Evolutionary conservation across 2,329 filamentous ascomycete species (phyloP), one percentile per base, ranked within the genome.

Genomic region (Alternaria angustiovoidea): DNA sequence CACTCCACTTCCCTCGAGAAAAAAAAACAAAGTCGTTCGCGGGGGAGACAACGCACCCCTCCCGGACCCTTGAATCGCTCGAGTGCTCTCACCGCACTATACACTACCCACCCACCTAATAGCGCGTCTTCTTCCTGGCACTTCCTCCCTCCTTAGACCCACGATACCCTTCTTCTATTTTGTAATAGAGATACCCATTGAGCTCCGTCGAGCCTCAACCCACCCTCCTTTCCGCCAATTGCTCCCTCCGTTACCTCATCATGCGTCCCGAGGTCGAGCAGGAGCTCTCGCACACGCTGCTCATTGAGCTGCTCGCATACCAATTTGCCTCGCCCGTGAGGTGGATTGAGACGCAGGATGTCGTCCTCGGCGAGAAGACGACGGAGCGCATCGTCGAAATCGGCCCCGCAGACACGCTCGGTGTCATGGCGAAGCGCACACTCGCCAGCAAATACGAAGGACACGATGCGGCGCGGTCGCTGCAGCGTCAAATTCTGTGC

Each of bases 301-400:
- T 99, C 79, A 92, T 99, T 69, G 95, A 99, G 89, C 92, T 99
- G 67, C 89, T 99, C 72, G 95, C 95, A 85, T 99, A 98, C 83
- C 95, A 99, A 80, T 99, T 99, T 81, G 95, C 95, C 74, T 98
- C 94, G 55, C 95, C 95, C 51, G 95, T 99, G 73, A 90, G 95
- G 89, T 99, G 95, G 95, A 99, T 99, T 81, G 95, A 99, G 84
- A 99, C 95, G 56, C 95, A 99, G 83, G 95, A 99, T 94, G 95
- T 99, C 73, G 95, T 99, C 76, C 91, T 99, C 72, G 94, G 91
- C 67, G 93, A 98, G 81, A 95, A 96, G 84, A 91, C 89, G 53
- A 96, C 95, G 51, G 95, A 99, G 86, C 90, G 95, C 77, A 96
- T 99, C 77, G 95, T 99, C 74, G 95, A 99, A 81, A 91, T 99